Conservation (phyloP, 805 yeast species). For the Candida xiaguanensis region DNA sequence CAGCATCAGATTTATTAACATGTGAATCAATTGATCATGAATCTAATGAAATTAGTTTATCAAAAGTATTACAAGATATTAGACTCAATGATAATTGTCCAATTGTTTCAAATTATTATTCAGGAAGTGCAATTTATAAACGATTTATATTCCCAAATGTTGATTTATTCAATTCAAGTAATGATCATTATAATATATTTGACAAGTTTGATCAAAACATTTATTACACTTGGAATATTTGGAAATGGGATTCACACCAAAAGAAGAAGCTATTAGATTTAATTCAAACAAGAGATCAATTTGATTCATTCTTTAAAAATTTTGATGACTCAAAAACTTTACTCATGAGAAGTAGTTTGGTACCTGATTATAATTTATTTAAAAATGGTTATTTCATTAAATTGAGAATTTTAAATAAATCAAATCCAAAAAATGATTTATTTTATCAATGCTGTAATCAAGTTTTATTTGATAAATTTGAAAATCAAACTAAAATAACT, state of each 20-base stretch:
- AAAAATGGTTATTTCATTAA: conserved; percentile 7
- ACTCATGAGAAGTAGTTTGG: conserved; percentile 3
- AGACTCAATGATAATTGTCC: conserved; percentile 4
- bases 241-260: conserved; percentile 3
- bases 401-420: background rate
- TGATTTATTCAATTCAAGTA: background rate
- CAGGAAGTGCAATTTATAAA: conserved; percentile 3
- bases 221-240: conserved; percentile 5
- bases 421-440: background rate
- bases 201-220: background rate
- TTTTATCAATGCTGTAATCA: conserved; percentile 1
- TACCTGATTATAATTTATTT: conserved; percentile 3
- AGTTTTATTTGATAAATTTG: background rate
- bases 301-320: background rate
- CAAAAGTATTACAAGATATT: background rate
- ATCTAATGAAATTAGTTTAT: background rate
- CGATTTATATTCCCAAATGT: background rate
- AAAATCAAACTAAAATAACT: background rate
- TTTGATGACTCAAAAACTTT: background rate
- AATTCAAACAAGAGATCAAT: conserved; percentile 4
- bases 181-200: background rate
- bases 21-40: background rate
- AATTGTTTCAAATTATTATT: conserved; percentile 4
- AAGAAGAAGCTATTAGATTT: conserved; percentile 2
- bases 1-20: background rate